Evolutionary conservation across 2,329 filamentous ascomycete genomes (phyloP), one percentile per base, ranked within the genome.

Genomic region (Chalaropsis ovoidea): DNA sequence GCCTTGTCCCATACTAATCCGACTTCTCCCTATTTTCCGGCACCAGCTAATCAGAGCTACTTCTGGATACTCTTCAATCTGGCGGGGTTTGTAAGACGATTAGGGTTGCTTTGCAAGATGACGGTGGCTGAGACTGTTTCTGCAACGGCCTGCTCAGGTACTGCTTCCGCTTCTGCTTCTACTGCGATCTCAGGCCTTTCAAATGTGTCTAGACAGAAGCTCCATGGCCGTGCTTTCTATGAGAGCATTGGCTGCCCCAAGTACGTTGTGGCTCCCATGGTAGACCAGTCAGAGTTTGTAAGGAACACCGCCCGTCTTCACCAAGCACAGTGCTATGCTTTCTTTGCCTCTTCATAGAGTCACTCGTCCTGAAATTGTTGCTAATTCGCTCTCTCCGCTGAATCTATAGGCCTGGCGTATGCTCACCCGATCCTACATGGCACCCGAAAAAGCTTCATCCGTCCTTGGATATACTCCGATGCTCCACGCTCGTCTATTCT

Each of bases 221-320:
- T 95, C 24, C 84, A 88, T 71, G 94, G 94, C 0, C 81, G 94
- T 67, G 89, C 88, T 13, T 97, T 99, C 74, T 99, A 97, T 73
- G 86, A 96, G 77, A 95, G 89, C 73, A 88, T 99, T 68, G 94
- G 94, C 24, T 92, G 88, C 68, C 94, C 94, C 1, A 96, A 90
- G 76, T 86, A 88, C 70, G 84, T 99, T 39, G 82, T 99, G 65
- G 94, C 94, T 42, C 94, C 94, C 43, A 99, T 99, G 94, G 94
- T 99, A 24, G 93, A 99, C 73, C 90, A 96, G 75, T 96, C 91
- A 41, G 94, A 99, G 79, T 96, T 97, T 78, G 92, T 96, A 79
- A 54, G 65, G 42, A 60, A 11, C 13, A 11, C 19, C 3, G n/a
- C 17, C 41, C 70, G 87, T 79, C 42, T 10, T 13, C 31, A 11